Conservation (phyloP, 1,284 basidiomycete genomes). For the Ustilago trichophora region DNA sequence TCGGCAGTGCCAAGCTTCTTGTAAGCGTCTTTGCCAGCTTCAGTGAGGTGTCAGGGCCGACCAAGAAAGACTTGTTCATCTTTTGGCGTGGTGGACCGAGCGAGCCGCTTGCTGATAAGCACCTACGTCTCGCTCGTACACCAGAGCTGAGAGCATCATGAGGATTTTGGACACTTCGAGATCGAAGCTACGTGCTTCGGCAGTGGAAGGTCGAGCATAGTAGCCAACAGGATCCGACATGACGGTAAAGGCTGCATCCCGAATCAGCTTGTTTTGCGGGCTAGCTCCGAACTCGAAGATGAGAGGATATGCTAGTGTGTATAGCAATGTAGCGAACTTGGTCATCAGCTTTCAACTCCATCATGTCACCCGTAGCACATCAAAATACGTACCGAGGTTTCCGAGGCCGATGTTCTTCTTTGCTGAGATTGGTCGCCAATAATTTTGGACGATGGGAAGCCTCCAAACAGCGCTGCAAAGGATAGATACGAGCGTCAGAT, state of each 20-base stretch:
- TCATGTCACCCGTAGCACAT: neutral
- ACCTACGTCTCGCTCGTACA: conserved; percentile 37
- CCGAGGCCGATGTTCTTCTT: conserved; percentile 24
- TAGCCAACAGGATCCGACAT: conserved; percentile 37
- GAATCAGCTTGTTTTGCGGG: conserved; percentile 49
- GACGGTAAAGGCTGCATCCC: conserved; percentile 52
- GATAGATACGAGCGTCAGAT: neutral
- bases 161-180: conserved; percentile 44
- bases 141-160: conserved; percentile 40
- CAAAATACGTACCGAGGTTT: conserved; percentile 19
- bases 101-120: conserved; percentile 22
- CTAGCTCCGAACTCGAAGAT: conserved; percentile 60
- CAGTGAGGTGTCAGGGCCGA: conserved; percentile 18
- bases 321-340: neutral
- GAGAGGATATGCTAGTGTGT: conserved; percentile 63
- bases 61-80: conserved; percentile 8
- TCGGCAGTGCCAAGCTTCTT: conserved; percentile 25
- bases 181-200: conserved; percentile 47
- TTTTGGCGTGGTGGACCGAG: conserved; percentile 6
- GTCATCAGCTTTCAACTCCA: neutral
- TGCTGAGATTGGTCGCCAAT: conserved; percentile 17
- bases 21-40: conserved; percentile 16
- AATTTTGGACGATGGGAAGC: conserved; percentile 18
- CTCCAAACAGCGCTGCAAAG: conserved; percentile 28
- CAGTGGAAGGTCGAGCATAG: conserved; percentile 23